Percentiles rank a stretch among this genome's conserved stretches.
phyloP scores from a whole-genome alignment of 2,329 filamentous ascomycete genomes.

The Zalaria obscura region DNA sequence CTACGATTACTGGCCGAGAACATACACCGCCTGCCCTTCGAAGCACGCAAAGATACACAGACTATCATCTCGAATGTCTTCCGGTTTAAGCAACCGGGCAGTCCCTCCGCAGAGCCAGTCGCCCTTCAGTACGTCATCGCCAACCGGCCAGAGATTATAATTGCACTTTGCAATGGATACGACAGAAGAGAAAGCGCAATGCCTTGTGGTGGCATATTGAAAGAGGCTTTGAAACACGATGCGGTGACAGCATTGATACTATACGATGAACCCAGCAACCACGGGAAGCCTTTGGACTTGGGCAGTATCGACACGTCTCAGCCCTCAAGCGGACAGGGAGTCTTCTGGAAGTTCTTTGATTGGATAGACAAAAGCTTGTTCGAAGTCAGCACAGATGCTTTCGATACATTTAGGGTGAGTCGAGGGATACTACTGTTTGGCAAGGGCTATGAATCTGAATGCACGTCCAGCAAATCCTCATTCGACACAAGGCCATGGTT shows the following conservation, averaged over 20 bases:
- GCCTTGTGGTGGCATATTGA: slow-evolving; percentile 75
- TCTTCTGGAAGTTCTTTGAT: slow-evolving; percentile 94
- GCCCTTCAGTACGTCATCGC: slow-evolving; percentile 82
- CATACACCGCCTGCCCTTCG: slow-evolving; percentile 79
- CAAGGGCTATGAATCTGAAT: too few species aligned
- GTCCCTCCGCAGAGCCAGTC: slow-evolving; percentile 58
- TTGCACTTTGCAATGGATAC: slow-evolving; percentile 81
- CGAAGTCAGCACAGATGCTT: slow-evolving; percentile 92
- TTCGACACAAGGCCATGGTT: slow-evolving; percentile 83
- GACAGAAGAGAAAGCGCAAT: slow-evolving; percentile 83
- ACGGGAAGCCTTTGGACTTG: slow-evolving; percentile 62
- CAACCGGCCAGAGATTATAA: slow-evolving; percentile 71
- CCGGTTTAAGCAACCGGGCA: slow-evolving; percentile 61
- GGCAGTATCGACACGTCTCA: slow-evolving; percentile 63
- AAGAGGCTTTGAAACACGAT: slow-evolving; percentile 84
- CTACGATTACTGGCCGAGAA: slow-evolving; percentile 70
- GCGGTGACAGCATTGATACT: slow-evolving; percentile 80
- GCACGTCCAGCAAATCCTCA: slow-evolving; percentile 62
- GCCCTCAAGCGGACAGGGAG: slow-evolving; percentile 62
- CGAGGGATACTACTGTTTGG: too few species aligned
- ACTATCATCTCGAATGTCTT: slow-evolving; percentile 93
- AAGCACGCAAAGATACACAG: slow-evolving; percentile 89
- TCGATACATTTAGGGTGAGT: slow-evolving; percentile 84
- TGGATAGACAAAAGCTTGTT: slow-evolving; percentile 97
- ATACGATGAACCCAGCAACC: slow-evolving; percentile 70